Evolutionary conservation across 2,329 filamentous ascomycete species (phyloP), one percentile per base, ranked within the genome.

Genomic region (Fusarium piperis): DNA sequence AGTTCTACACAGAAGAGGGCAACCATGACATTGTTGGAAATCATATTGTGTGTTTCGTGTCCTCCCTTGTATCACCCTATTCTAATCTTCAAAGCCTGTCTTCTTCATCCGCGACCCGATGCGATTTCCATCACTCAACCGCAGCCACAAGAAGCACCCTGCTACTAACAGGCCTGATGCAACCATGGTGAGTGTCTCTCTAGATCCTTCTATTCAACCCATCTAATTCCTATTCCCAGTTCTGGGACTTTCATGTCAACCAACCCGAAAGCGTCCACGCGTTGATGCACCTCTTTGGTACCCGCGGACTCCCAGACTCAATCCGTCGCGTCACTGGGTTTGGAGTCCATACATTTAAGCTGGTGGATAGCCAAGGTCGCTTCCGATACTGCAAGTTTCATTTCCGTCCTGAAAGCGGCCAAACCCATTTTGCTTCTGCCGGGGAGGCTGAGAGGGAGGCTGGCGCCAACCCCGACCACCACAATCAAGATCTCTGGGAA

Each of bases 121-220:
- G 76, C 93, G 94, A 78, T 94, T 93, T 82, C 92, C 92, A 36
- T 83, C 91, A 76, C 91, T 94, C 80, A 94, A 93, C 70, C 92
- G 93, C 83, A 93, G 91, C 4, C 92, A 94, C 81, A 94, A 94
- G 86, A 88, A 91, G 52, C 87, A 94, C 80, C 92, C 93, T 1
- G 87, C 90, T 71, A 94, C 91, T 33, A 71, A 71, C 51, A 28
- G 59, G 16, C 56, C 64, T 1, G 68, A 71, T 46, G 20, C 59
- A 2, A 67, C 63, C 4, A 71, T 41, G 57, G 20, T 46, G 5
- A 44, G 20, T 44, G 2, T 16, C 16, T 44, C 8, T 9, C 5
- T 6, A 16, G 8, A 3, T 26, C 20, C 8, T 44, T 9, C 13
- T 44, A 6, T 16, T 44, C 39, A 16, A 23, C 16, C 4, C 0